Conservation (phyloP, 495 filamentous ascomycete species). For the Penicillium egyptiacum region DNA sequence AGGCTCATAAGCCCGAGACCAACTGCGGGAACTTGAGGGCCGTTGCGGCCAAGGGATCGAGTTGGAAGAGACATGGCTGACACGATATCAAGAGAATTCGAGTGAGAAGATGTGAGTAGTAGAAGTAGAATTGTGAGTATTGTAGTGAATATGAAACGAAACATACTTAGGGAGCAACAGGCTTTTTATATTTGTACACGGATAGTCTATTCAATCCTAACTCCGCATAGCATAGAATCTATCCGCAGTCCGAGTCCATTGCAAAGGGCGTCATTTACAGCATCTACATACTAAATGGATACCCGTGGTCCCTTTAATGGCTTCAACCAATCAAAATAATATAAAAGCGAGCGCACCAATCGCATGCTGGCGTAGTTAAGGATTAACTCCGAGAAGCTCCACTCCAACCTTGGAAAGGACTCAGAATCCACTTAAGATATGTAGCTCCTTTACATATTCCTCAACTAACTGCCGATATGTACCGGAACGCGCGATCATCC, state of each 20-base stretch:
- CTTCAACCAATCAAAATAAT: not conserved
- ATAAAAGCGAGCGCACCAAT: not conserved
- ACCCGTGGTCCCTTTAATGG: no score
- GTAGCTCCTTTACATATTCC: not conserved
- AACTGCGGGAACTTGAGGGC: conserved; percentile 52
- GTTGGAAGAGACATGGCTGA: conserved; percentile 17
- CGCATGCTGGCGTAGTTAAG: not conserved
- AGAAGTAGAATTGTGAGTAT: not conserved
- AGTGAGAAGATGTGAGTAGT: not conserved
- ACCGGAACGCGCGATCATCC: not conserved
- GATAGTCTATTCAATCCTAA: not conserved
- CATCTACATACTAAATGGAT: not conserved
- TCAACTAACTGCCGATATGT: not conserved
- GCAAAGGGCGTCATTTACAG: not conserved
- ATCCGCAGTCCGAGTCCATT: not conserved
- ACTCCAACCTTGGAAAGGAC: not conserved
- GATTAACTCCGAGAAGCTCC: not conserved
- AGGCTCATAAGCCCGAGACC: conserved; percentile 59
- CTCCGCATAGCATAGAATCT: not conserved
- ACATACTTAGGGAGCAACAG: not conserved
- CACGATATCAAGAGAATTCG: not conserved
- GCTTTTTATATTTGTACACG: not conserved
- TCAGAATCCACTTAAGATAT: not conserved
- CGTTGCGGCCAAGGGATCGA: conserved; percentile 51
- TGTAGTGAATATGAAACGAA: not conserved